Percentiles rank a stretch among this genome's conserved stretches.
Evolutionary conservation across 306 rosid species (phyloP).

Genomic region (Corylus americana): DNA sequence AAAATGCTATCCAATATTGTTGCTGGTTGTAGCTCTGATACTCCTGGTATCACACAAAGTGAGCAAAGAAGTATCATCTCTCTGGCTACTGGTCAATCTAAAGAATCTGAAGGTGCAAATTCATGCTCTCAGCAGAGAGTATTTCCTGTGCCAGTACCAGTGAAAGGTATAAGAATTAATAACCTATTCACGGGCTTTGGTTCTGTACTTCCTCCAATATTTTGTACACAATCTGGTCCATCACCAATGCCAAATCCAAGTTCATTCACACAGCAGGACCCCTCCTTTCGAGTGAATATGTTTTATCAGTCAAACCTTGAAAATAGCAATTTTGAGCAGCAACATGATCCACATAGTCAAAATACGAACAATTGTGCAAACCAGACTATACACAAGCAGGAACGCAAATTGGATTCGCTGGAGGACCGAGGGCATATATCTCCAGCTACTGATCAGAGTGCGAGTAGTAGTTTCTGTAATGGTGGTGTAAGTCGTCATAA

Average conservation of each 20-base stretch:
- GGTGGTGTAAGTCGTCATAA: slow-evolving; percentile 59
- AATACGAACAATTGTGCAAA: slow-evolving; percentile 33
- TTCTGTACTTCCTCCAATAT: slow-evolving; percentile 54
- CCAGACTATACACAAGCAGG: slow-evolving; percentile 45
- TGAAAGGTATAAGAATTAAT: slow-evolving; percentile 60
- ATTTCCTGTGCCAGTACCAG: slow-evolving; percentile 62
- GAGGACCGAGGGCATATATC: slow-evolving; percentile 69
- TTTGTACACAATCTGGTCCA: slow-evolving; percentile 53
- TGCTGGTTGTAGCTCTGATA: slow-evolving; percentile 47
- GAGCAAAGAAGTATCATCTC: slow-evolving; percentile 46
- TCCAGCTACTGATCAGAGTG: slow-evolving; percentile 69
- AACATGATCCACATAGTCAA: slow-evolving; percentile 32
- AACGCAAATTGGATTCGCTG: slow-evolving; percentile 43
- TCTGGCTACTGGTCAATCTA: slow-evolving; percentile 56
- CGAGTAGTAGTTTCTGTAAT: slow-evolving; percentile 66
- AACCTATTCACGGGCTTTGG: slow-evolving; percentile 47
- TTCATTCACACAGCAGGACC: slow-evolving; percentile 48
- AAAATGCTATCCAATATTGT: slow-evolving; percentile 30
- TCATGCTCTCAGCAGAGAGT: slow-evolving; percentile 46
- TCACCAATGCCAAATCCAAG: slow-evolving; percentile 47
- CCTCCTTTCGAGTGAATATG: slow-evolving; percentile 52
- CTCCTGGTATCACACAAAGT: slow-evolving; percentile 43
- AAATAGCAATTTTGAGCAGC: slow-evolving; percentile 51
- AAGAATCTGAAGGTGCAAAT: slow-evolving; percentile 58
- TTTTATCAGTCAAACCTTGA: slow-evolving; percentile 51